Base-by-base conservation (phyloP, 495 filamentous ascomycete genomes). In the Penicillium odoratum region DNA sequence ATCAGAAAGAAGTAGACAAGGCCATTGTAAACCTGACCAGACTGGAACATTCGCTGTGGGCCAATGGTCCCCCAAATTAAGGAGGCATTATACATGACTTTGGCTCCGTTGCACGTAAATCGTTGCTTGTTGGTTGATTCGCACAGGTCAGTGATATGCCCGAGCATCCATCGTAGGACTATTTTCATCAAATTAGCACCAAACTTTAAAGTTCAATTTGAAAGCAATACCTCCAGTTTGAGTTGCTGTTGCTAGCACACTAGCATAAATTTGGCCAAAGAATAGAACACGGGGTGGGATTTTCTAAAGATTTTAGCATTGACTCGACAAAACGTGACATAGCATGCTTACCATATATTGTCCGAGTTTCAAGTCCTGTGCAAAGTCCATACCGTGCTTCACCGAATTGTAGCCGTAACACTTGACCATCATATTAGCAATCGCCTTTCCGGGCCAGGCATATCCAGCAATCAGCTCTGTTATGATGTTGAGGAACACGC, bases 381-480 rank as follows among this genome's bases (percentile, higher is more conserved):
- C 57, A 81, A 86, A 56, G 68, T 76, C 53, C 85, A 72, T 18
- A 78, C 84, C 61, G 85, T 83, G 46, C 70, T 76, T 64, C 82
- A 75, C 34, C 73, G 79, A 38, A 85, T 83, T 55, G 82, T 84
- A 15, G 82, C 81, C 56, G 79, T 84, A 4, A 81, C 26, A 81
- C 56, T 85, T 85, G 74, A 87, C 86, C 48, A 86, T 70, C 84
- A 87, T 90, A 68, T 85, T 81, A 5, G 80, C 85, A 54, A 86
- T 78, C 2, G 85, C 83, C 6, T 69, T 69, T 9, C 85, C 85
- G 0, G 81, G 81, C 53, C 82, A 80, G 68, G 85, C 84, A 62
- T 86, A 86, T 1, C 85, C 85, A 21, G 79, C 76, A n/a, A 88
- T 75, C 59, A 87, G 86, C 56, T 85, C 83, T 11, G 84, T 79